These are phyloP conservation scores for Plasmodium yoelii DNA, from an alignment of 169 alveolate species.

Conservation along the genomic window DNA sequence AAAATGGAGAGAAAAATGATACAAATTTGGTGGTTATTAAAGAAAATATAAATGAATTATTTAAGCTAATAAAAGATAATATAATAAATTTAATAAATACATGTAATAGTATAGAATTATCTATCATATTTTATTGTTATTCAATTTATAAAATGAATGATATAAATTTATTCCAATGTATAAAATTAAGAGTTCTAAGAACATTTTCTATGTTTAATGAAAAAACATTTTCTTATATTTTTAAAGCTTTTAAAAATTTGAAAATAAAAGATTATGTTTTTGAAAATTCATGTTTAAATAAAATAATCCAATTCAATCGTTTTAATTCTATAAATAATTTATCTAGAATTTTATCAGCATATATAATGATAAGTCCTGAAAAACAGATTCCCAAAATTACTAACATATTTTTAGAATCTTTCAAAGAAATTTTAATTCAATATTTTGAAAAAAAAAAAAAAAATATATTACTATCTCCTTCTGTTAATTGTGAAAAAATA, in stretches of 20 bases:
- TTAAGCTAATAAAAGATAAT: not conserved
- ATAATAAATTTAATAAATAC: constrained; percentile 1
- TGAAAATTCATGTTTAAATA: constrained; percentile 35
- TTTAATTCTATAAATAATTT: constrained; percentile 9
- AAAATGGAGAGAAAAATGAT: constrained; percentile 1
- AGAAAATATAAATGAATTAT: not conserved
- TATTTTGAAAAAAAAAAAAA: not conserved
- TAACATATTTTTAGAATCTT: not conserved
- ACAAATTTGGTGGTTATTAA: not conserved
- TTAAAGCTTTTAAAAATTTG: constrained; percentile 51
- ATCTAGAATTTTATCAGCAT: constrained; percentile 18
- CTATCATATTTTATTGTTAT: constrained; percentile 44
- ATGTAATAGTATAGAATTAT: constrained; percentile 16
- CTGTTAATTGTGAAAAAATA: not conserved
- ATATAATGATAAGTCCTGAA: not conserved
- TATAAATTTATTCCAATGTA: constrained; percentile 4
- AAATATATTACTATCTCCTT: too few species aligned
- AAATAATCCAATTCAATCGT: not conserved
- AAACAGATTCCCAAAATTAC: constrained; percentile 8
- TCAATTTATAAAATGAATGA: constrained; percentile 20
- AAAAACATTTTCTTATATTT: constrained; percentile 40
- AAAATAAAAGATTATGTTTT: constrained; percentile 25
- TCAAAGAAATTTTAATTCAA: not conserved
- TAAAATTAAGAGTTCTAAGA: constrained; percentile 29
- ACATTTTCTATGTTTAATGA: constrained; percentile 25